A percentile compares a stretch with the other conserved stretches of the same genome.
Conservation (phyloP, 805 yeast species). For the Yamadazyma ubonensis region DNA sequence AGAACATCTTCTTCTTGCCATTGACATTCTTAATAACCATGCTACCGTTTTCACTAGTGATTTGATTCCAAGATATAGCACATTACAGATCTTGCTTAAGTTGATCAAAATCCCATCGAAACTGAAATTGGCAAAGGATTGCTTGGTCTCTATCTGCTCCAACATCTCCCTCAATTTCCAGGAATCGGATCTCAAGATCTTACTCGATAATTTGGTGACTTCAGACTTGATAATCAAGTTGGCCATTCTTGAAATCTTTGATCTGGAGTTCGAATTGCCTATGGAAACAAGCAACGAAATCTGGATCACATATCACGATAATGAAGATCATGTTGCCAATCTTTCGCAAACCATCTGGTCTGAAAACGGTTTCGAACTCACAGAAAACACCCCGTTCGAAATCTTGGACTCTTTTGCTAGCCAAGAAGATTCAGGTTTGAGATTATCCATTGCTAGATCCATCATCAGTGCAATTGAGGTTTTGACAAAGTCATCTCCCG, state of each 20-base stretch:
- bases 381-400: conserved; percentile 38
- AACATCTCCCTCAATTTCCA: conserved; percentile 65
- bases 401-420: conserved; percentile 50
- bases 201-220: conserved; percentile 56
- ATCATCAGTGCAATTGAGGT: conserved; percentile 54
- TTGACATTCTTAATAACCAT: conserved; percentile 71
- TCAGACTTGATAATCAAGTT: conserved; percentile 72
- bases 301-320: conserved; percentile 77
- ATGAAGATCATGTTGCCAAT: conserved; percentile 57
- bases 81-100: conserved; percentile 60
- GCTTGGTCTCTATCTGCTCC: conserved; percentile 74
- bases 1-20: conserved; percentile 73
- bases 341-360: conserved; percentile 83
- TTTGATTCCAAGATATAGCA: conserved; percentile 64
- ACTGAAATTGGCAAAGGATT: conserved; percentile 80
- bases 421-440: conserved; percentile 59
- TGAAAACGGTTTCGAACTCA: conserved; percentile 61
- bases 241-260: conserved; percentile 78
- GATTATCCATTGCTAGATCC: conserved; percentile 72
- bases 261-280: conserved; percentile 70
- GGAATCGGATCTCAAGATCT: conserved; percentile 53
- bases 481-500: not conserved
- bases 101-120: conserved; percentile 73
- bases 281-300: conserved; percentile 60
- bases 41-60: conserved; percentile 66